Evolutionary conservation across 1,139 yeast species (phyloP).

Genomic region (Saccharomyces hybrid): DNA sequence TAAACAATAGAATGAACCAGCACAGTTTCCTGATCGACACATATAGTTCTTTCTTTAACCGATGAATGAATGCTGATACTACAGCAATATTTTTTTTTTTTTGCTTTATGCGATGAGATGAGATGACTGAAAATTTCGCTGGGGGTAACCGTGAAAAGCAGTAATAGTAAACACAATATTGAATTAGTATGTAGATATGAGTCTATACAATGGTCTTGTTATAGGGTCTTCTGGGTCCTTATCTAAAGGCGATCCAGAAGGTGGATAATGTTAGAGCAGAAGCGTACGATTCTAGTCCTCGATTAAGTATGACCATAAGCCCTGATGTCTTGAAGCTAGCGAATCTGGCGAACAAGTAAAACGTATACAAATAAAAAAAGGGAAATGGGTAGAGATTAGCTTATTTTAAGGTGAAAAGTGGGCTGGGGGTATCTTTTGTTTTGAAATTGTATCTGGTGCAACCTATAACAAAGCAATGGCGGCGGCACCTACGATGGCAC

Average conservation of each 20-base stretch:
- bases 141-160: not conserved
- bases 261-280: not conserved
- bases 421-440: not conserved
- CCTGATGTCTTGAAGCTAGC: not conserved
- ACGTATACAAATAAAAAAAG: not conserved
- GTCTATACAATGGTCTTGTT: not conserved
- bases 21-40: too few relatives aligned
- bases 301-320: not conserved
- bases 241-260: not conserved
- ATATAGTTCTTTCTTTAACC: too few relatives aligned
- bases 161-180: not conserved
- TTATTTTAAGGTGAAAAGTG: not conserved
- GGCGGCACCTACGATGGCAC: slow-evolving; percentile 15
- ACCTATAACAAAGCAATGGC: not conserved
- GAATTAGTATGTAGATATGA: not conserved
- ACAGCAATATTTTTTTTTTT: not conserved
- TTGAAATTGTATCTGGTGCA: not conserved
- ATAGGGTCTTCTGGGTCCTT: not conserved
- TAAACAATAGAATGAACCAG: too few relatives aligned
- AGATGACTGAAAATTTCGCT: not conserved
- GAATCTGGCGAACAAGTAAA: not conserved
- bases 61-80: not conserved
- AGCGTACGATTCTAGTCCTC: not conserved
- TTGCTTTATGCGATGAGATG: slow-evolving; percentile 1
- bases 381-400: not conserved